Conservation (phyloP, 257 asterid genomes). For the Solanum bulbocastanum region DNA sequence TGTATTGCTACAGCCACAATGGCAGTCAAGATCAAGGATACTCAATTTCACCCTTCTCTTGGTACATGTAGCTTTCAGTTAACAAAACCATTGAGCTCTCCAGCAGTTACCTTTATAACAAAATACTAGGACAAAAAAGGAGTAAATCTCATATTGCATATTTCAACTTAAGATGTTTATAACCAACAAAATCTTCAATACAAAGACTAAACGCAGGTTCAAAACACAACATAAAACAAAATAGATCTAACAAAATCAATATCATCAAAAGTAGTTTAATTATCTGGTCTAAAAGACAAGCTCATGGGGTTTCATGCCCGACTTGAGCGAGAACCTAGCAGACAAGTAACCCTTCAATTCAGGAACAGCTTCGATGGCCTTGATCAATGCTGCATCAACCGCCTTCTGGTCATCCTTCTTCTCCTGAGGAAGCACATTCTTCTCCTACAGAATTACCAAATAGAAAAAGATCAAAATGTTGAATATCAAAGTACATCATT, state of each 20-base stretch:
- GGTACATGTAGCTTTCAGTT: background rate
- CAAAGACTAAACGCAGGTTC: background rate
- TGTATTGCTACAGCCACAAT: slow-evolving; percentile 10
- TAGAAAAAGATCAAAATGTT: background rate
- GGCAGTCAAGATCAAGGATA: slow-evolving; percentile 11
- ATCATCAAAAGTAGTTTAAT: background rate
- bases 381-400: slow-evolving; percentile 9
- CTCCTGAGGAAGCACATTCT: slow-evolving; percentile 8
- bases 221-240: background rate
- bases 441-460: slow-evolving; percentile 1
- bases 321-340: slow-evolving; percentile 14
- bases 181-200: background rate
- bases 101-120: background rate
- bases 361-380: slow-evolving; percentile 7
- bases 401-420: slow-evolving; percentile 11
- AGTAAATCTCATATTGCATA: background rate
- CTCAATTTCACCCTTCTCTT: background rate
- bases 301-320: slow-evolving; percentile 17
- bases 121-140: background rate
- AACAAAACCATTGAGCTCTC: background rate
- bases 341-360: slow-evolving; percentile 11
- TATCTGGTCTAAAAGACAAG: slow-evolving; percentile 8
- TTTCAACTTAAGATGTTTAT: background rate
- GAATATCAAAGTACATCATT: background rate
- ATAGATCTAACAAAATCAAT: background rate